phyloP scores from a whole-genome alignment of 2,329 filamentous ascomycete genomes.

The Pleomassaria siparia region DNA sequence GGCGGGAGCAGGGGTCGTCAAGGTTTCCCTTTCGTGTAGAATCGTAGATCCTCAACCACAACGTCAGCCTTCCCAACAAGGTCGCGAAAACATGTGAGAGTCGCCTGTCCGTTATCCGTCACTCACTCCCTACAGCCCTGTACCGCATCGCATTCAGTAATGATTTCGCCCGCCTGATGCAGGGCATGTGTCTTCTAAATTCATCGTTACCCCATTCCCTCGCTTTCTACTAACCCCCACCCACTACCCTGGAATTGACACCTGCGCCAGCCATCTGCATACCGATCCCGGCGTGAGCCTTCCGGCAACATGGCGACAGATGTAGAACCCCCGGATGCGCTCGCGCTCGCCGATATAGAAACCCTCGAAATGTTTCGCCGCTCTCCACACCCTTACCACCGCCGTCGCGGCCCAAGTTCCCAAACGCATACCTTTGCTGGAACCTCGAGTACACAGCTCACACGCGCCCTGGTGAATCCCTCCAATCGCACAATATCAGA shows the following conservation, averaged over 20 bases:
- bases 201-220: not conserved
- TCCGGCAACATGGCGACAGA: slow-evolving; percentile 1
- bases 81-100: slow-evolving; percentile 29
- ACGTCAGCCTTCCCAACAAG: slow-evolving; percentile 31
- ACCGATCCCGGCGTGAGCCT: not conserved
- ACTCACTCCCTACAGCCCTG: no score
- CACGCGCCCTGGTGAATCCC: slow-evolving; percentile 18
- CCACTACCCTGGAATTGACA: not conserved
- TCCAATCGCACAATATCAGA: slow-evolving; percentile 26
- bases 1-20: not conserved
- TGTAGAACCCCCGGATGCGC: slow-evolving; percentile 16
- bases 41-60: slow-evolving; percentile 11
- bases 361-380: slow-evolving; percentile 39
- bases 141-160: slow-evolving; percentile 17
- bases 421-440: slow-evolving; percentile 16
- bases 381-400: slow-evolving; percentile 43
- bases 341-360: slow-evolving; percentile 26
- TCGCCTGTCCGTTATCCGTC: slow-evolving; percentile 4
- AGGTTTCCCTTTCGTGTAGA: not conserved
- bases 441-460: slow-evolving; percentile 20
- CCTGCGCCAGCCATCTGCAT: not conserved
- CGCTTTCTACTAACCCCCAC: not conserved
- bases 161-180: not conserved
- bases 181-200: not conserved
- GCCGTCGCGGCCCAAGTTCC: slow-evolving; percentile 16